Evolutionary conservation across 2,329 filamentous ascomycete species (phyloP), one percentile per base, ranked within the genome.

Genomic region (Neodidymelliopsis sp.): DNA sequence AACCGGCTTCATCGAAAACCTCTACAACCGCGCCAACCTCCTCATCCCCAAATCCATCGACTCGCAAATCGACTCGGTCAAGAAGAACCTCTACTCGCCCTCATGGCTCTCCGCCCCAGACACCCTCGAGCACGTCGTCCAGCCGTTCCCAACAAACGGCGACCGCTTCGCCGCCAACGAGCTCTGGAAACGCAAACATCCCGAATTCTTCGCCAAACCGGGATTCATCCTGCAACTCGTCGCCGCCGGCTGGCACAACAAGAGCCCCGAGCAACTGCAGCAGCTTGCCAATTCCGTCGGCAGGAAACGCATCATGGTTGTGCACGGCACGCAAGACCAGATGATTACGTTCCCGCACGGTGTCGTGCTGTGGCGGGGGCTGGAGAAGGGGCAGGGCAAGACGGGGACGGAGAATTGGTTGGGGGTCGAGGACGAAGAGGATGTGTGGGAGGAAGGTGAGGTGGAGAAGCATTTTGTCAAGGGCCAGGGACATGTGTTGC

Each of bases 121-220:
- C 71, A 78, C 57, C 0, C 57, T 68, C 11, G 74, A 78, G 38
- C 68, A 60, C 34, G 67, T 73, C 2, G 67, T 74, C 47, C 60
- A 77, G 27, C 73, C 71, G 7, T 96, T 94, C 70, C 81, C 81
- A 4, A 90, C 80, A 41, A 94, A 93, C 66, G 91, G 85, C 49
- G 88, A 94, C 75, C 86, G 91, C 4, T 93, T 91, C 65, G 86
- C 88, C 19, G 91, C 91, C 0, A 84, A 87, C 58, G 90, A 96
- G 72, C 72, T 95, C 55, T 78, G 77, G 64, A 96, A 96, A 76
- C 81, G 88, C 13, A 74, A 78, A 12, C 80, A 88, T 49, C 74
- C 79, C 1, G 75, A 78, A 1, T 77, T 77, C 5, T 93, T 91
- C 69, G 83, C 82, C 3, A 79, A 78, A 35, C 78, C 77, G 23